phyloP scores from a whole-genome alignment of 257 asterid species.

The Verbena officinalis region DNA sequence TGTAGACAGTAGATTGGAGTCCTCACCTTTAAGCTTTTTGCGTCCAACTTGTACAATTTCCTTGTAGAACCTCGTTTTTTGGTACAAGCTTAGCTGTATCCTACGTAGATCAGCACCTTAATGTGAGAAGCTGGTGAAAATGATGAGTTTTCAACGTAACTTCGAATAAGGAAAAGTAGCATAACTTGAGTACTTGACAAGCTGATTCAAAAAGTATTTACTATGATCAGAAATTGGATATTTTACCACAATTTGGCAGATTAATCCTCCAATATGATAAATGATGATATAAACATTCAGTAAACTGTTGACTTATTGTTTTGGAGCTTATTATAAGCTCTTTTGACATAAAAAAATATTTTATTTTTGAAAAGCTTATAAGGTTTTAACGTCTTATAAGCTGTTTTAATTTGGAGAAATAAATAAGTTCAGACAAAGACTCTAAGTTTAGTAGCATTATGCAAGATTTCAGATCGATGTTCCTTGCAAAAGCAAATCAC shows the following conservation, averaged over 20 bases:
- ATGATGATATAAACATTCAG: neutral
- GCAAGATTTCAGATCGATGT: too few species aligned
- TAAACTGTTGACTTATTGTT: too few species aligned
- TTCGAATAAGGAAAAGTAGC: conserved; percentile 10
- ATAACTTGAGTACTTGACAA: neutral
- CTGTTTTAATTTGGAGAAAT: too few species aligned
- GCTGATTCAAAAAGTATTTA: neutral
- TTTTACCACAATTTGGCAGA: neutral
- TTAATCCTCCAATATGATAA: too few species aligned
- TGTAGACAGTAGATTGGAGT: neutral
- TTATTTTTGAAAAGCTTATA: too few species aligned
- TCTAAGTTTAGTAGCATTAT: too few species aligned
- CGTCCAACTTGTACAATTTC: conserved; percentile 1
- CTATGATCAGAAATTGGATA: neutral
- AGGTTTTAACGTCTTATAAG: too few species aligned
- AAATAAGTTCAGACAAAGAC: too few species aligned
- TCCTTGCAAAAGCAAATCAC: too few species aligned
- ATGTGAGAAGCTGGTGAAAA: too few species aligned
- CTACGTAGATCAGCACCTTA: conserved; percentile 3
- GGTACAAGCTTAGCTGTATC: conserved; percentile 24
- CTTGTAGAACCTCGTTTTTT: neutral
- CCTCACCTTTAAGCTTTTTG: conserved; percentile 20
- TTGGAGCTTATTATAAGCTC: too few species aligned
- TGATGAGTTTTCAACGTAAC: neutral
- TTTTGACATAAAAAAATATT: too few species aligned